Conservation (phyloP, 805 yeast species). For the Debaryomyces hansenii region DNA sequence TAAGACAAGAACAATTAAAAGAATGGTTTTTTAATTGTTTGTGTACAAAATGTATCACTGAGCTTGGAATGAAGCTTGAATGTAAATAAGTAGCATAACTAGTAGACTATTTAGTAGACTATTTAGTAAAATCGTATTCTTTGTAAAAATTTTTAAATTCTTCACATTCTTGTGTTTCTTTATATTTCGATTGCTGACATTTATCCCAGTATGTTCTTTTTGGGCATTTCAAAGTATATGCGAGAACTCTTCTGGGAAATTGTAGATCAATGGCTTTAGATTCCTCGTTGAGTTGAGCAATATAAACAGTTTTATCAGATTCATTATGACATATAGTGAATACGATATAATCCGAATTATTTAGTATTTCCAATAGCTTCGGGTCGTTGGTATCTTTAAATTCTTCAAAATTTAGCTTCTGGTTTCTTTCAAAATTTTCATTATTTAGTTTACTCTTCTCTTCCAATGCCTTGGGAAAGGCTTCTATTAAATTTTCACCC, state of each 20-base stretch:
- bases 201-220: conserved; percentile 74
- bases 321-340: conserved; percentile 29
- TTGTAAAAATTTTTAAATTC: conserved; percentile 57
- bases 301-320: conserved; percentile 14
- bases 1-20: conserved; percentile 42
- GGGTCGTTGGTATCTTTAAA: conserved; percentile 23
- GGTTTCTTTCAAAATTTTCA: conserved; percentile 44
- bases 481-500: conserved; percentile 39
- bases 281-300: conserved; percentile 20
- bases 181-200: conserved; percentile 62
- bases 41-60: conserved; percentile 46
- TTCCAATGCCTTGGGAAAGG: conserved; percentile 47
- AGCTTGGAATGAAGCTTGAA: conserved; percentile 3
- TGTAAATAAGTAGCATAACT: neutral
- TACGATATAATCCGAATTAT: conserved; percentile 37
- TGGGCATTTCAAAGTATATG: conserved; percentile 58
- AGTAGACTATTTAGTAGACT: neutral
- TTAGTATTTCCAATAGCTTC: conserved; percentile 19
- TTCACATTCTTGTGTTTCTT: conserved; percentile 65
- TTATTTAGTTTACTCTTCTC: conserved; percentile 47
- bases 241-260: conserved; percentile 79
- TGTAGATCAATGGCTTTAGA: conserved; percentile 64
- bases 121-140: conserved; percentile 51
- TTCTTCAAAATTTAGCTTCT: conserved; percentile 42
- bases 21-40: conserved; percentile 64